Percentiles rank a stretch among this genome's conserved stretches.
Conservation (phyloP, 2,329 filamentous ascomycete genomes). For the Curvularia hawaiiensis region DNA sequence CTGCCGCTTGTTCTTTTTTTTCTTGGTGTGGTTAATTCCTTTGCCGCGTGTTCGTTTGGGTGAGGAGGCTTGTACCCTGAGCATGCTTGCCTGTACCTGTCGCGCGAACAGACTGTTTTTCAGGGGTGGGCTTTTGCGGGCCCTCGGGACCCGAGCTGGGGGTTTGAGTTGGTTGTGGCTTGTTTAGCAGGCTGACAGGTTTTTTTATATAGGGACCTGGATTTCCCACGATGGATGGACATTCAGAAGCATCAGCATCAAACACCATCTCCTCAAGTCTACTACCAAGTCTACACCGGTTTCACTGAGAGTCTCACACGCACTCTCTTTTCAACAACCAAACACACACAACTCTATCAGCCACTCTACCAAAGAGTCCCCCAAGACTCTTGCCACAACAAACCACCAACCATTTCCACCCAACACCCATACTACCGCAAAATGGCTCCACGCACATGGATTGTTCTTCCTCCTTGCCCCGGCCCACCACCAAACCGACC, state of each 20-base stretch:
- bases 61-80: conserved; percentile 2
- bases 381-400: background rate
- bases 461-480: conserved; percentile 5
- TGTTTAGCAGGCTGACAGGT: background rate
- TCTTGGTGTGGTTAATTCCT: background rate
- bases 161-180: too few relatives aligned
- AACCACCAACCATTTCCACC: background rate
- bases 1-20: background rate
- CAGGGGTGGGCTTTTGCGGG: background rate
- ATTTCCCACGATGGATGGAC: background rate
- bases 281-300: background rate
- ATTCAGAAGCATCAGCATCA: background rate
- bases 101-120: conserved; percentile 1
- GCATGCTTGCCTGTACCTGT: background rate
- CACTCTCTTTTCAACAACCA: background rate
- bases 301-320: background rate
- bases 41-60: conserved; percentile 7
- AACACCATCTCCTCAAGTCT: background rate
- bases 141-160: background rate
- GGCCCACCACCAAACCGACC: conserved; percentile 7
- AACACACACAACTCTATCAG: background rate
- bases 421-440: background rate
- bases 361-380: background rate
- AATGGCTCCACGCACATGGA: conserved; percentile 8
- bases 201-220: background rate